Evolutionary conservation across 495 filamentous ascomycete species (phyloP).

Genomic region (Penicillium silybi): DNA sequence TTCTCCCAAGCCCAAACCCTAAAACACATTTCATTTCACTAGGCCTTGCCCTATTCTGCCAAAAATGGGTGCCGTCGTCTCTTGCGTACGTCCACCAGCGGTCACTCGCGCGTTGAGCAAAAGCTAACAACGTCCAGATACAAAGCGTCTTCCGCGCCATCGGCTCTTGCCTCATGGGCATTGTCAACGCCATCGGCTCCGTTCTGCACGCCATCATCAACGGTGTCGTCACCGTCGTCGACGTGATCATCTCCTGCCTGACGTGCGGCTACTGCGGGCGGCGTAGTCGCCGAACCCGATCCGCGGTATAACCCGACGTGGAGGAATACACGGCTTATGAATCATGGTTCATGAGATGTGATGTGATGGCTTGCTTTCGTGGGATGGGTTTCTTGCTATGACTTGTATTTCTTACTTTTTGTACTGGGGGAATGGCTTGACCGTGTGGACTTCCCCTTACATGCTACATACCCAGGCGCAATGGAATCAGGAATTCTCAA

Average conservation of each 20-base stretch:
- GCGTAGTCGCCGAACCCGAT: slow-evolving; percentile 29
- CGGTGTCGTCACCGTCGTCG: slow-evolving; percentile 73
- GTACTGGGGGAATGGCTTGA: not conserved
- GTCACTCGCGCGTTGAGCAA: not conserved
- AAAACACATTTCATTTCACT: slow-evolving; percentile 1
- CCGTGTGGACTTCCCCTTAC: not conserved
- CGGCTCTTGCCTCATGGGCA: slow-evolving; percentile 75
- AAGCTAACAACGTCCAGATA: slow-evolving; percentile 55
- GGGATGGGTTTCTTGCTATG: not conserved
- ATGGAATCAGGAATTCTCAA: not conserved
- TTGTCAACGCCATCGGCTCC: slow-evolving; percentile 75
- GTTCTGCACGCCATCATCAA: slow-evolving; percentile 76
- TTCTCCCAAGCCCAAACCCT: slow-evolving; percentile 18
- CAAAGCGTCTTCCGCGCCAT: slow-evolving; percentile 74
- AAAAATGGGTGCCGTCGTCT: slow-evolving; percentile 93
- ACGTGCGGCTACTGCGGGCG: slow-evolving; percentile 67
- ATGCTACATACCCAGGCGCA: slow-evolving; percentile 17
- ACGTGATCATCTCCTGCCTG: slow-evolving; percentile 80
- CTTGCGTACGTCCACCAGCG: slow-evolving; percentile 69
- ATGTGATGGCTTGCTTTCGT: not conserved
- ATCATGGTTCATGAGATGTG: slow-evolving; percentile 3
- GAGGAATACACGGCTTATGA: slow-evolving; percentile 4
- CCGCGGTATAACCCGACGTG: slow-evolving; percentile 14
- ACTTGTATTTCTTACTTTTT: not conserved
- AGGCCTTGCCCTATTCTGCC: slow-evolving; percentile 13